Base-by-base conservation (phyloP, 768 basidiomycete species). In the Filobasidium wieringae region DNA sequence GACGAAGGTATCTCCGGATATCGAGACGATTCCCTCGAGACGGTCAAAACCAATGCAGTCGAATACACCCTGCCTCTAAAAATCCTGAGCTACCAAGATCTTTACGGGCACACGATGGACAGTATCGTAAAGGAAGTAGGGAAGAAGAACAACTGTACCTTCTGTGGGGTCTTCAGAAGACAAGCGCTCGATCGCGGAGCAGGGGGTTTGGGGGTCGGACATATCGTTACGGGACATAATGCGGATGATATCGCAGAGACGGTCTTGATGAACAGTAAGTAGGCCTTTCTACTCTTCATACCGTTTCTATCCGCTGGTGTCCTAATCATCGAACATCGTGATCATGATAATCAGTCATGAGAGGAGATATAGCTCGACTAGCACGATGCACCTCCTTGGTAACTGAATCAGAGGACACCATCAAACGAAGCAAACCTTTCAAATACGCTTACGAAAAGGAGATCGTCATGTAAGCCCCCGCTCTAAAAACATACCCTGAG, bases 61-160 rank as follows among this genome's bases (percentile, higher is more conserved):
- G 92, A 99, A 74, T 97, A 99, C 70, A 80, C 84, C 45, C 85
- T 97, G 74, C 92, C 93, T 0, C 81, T 99, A 36, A 95, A 93
- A 77, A 96, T 99, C 57, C 79, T 97, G 26, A 88, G 88, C 1
- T 99, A 99, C 63, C 84, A 89, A 61, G 92, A 96, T 66, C 80
- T 97, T 5, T 99, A 97, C 65, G 95, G 95, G 17, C 97, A 95
- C 93, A 97, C 93, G 1, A 99, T 99, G 93, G 95, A 99, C 66
- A 80, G 82, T 15, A 88, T 99, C 56, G 93, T 99, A 45, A 80
- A 84, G n/a, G 84, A 92, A 72, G 82, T 97, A 26, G 95, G 95
- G 31, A 83, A 82, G 77, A 95, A 95, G 79, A 96, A 95, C 66
- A 99, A 97, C 67, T 99, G 95, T 77, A 99, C 95, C 0, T 99